Conservation (phyloP, 163 green algal species). For the Smithsoniella earleae region DNA sequence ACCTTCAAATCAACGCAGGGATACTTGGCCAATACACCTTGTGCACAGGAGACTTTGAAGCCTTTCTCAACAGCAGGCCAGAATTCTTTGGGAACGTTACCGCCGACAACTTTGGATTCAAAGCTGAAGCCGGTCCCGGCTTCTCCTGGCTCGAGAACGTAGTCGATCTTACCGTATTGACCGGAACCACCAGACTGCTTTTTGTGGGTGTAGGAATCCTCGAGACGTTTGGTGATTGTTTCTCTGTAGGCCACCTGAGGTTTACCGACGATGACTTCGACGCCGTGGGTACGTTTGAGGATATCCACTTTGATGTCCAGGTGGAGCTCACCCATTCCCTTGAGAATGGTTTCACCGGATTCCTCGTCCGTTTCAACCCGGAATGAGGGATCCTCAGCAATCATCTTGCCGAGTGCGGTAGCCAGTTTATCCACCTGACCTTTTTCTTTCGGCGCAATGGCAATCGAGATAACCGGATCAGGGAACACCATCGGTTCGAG, state of each 20-base stretch:
- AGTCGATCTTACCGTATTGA: slow-evolving; percentile 46
- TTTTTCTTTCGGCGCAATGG: slow-evolving; percentile 70
- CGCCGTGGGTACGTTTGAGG: slow-evolving; percentile 88
- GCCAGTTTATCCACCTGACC: background rate
- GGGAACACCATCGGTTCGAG: slow-evolving; percentile 83
- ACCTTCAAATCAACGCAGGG: too few species aligned
- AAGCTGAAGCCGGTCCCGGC: too few species aligned
- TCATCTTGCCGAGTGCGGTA: slow-evolving; percentile 63
- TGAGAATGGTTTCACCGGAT: slow-evolving; percentile 87
- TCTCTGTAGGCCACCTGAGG: slow-evolving; percentile 89
- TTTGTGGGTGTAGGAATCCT: slow-evolving; percentile 98
- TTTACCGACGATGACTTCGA: slow-evolving; percentile 42
- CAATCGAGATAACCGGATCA: slow-evolving; percentile 42
- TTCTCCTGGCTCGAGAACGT: slow-evolving; percentile 84
- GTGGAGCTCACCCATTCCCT: slow-evolving; percentile 96
- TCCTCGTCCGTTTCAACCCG: slow-evolving; percentile 69
- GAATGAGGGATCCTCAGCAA: slow-evolving; percentile 97
- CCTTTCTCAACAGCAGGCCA: slow-evolving; percentile 88
- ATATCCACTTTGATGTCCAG: slow-evolving; percentile 96
- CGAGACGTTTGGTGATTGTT: slow-evolving; percentile 63
- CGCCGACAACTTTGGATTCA: slow-evolving; percentile 83
- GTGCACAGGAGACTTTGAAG: too few species aligned
- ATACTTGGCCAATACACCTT: too few species aligned
- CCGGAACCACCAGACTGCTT: slow-evolving; percentile 85
- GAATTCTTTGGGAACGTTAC: slow-evolving; percentile 85